Conservation (phyloP, 768 basidiomycete genomes). For the Pleurotus giganteus region DNA sequence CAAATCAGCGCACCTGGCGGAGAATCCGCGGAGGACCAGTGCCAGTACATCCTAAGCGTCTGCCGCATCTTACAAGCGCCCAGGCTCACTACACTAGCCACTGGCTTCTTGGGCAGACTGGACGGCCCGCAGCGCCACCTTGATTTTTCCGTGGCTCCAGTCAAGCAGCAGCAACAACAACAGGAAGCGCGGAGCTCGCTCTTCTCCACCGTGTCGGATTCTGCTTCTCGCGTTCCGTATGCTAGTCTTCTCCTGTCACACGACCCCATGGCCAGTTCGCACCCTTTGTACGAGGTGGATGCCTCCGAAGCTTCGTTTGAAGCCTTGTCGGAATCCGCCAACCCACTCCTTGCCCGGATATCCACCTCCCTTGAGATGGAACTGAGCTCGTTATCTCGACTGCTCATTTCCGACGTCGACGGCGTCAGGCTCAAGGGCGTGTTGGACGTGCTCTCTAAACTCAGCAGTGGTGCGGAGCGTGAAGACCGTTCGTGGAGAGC, state of each 20-base stretch:
- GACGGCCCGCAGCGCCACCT: background rate
- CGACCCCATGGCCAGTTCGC: background rate
- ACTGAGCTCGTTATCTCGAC: background rate
- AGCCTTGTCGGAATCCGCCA: background rate
- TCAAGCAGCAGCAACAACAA: no score
- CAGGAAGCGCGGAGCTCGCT: background rate
- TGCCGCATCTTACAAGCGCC: background rate
- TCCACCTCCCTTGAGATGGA: background rate
- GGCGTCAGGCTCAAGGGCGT: background rate
- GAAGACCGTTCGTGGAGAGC: background rate
- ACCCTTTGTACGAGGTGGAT: background rate
- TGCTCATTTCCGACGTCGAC: background rate
- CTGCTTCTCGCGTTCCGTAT: background rate
- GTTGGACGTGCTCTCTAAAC: background rate
- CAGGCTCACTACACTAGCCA: background rate
- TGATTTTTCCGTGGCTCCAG: background rate
- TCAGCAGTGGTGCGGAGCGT: background rate
- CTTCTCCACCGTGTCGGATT: background rate
- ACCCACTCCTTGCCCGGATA: background rate
- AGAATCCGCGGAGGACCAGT: conserved; percentile 4
- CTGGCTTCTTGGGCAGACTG: background rate
- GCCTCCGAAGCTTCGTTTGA: background rate
- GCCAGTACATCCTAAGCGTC: conserved; percentile 2
- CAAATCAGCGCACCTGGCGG: conserved; percentile 4
- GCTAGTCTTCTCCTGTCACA: background rate